Base-by-base conservation (phyloP, 768 basidiomycete genomes). In the Russula emetica region DNA sequence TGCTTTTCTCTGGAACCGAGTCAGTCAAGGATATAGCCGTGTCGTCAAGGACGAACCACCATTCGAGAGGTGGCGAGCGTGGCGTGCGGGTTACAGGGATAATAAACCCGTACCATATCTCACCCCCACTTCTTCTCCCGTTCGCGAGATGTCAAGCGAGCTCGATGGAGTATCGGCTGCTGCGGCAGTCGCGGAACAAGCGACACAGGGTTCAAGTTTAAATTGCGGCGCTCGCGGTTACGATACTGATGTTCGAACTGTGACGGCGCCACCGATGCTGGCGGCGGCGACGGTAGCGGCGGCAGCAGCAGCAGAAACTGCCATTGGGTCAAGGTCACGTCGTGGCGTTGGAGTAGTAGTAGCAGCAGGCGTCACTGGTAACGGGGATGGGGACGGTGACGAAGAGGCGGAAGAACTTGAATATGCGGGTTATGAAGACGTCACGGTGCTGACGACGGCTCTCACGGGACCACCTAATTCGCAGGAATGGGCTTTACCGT, bases 21-120 rank as follows among this genome's bases (percentile, higher is more conserved):
- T 66, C 47, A 64, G 62, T 32, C 66, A 66, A 40, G 66, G 66
- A 7, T 66, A 60, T 28, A 32, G n/a, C 14, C 54, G 58, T 16
- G 47, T 45, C 9, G 36, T 59, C 11, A 40, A 44, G 16, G 66
- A 59, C 47, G 40, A 40, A 16, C 62, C 62, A 2, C 66, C 63
- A 3, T 13, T 18, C 2, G 38, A 28, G 40, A 11, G 38, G 1
- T 65, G 62, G 66, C 51, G 54, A 24, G 62, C 62, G 24, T 66
- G 66, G 66, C 52, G 62, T 16, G n/a, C 58, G 22, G 57, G 51
- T 7, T 4, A 38, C 11, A 55, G 52, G 6, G 53, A 50, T 34
- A 14, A 3, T 4, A 38, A 24, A 6, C 36, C 13, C 1, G 30
- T n/a, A n/a, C 53, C 16, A 1, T 60, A 32, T 38, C 44, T 7